These are phyloP conservation scores for Xylaria flabelliformis DNA, from an alignment of 495 filamentous ascomycete genomes.

Conservation along the genomic window DNA sequence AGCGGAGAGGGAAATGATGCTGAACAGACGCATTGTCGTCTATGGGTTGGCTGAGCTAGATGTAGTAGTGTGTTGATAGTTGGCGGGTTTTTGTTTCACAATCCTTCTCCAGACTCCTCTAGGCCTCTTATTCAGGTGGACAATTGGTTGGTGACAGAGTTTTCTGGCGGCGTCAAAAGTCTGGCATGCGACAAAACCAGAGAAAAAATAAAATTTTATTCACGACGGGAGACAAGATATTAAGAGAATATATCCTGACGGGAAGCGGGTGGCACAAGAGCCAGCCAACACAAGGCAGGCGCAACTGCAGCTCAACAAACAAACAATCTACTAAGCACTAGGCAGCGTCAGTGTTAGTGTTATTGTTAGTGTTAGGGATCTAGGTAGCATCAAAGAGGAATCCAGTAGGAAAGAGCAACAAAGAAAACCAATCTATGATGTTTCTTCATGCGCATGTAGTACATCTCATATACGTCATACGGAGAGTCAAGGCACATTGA, in stretches of 20 bases:
- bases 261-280: conserved; percentile 1
- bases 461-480: not conserved
- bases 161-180: too few relatives aligned
- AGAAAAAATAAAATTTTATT: not conserved
- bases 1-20: conserved; percentile 1
- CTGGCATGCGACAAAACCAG: not conserved
- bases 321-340: not conserved
- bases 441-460: not conserved
- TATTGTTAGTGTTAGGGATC: not conserved
- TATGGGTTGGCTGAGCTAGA: not conserved
- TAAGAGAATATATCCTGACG: not conserved
- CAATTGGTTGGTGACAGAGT: too few relatives aligned
- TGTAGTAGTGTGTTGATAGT: not conserved
- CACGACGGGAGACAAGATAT: not conserved
- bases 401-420: not conserved
- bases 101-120: too few relatives aligned
- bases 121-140: not conserved
- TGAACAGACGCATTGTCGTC: conserved; percentile 8
- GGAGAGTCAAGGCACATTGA: not conserved
- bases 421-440: not conserved
- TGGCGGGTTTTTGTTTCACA: too few relatives aligned
- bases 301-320: conserved; percentile 11
- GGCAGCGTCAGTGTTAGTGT: not conserved
- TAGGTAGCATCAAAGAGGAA: too few relatives aligned
- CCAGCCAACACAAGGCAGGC: conserved; percentile 12